Conservation (phyloP, 2,329 filamentous ascomycete genomes). For the Botrytis aclada region DNA sequence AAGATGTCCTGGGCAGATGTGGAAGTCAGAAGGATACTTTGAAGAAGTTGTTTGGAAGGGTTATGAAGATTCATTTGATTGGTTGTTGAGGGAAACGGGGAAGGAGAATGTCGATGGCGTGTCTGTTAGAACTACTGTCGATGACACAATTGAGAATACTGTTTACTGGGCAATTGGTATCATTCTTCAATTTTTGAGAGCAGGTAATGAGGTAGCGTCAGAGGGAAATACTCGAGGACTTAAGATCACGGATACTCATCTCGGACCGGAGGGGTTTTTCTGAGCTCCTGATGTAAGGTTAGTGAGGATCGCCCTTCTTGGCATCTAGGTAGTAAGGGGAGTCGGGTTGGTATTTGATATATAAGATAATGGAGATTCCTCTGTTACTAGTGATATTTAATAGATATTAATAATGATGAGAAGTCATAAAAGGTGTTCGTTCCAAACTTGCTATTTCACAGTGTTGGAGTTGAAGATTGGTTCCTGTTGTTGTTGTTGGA, state of each 20-base stretch:
- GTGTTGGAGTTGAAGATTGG: not conserved
- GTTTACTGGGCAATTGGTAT: conserved; percentile 25
- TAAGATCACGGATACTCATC: not conserved
- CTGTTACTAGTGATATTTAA: not conserved
- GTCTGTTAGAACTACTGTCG: conserved; percentile 15
- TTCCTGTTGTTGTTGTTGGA: not conserved
- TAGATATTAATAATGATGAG: not conserved
- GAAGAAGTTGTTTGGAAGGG: conserved; percentile 32
- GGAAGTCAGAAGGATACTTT: conserved; percentile 36
- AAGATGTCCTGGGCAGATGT: conserved; percentile 30
- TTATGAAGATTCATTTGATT: conserved; percentile 23
- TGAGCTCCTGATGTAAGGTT: not conserved
- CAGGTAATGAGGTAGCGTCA: not conserved
- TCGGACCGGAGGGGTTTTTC: not conserved
- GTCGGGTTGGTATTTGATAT: not conserved
- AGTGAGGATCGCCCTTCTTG: not conserved
- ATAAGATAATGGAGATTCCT: not conserved
- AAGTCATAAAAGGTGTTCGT: not conserved
- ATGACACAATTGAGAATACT: conserved; percentile 24
- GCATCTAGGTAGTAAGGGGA: not conserved
- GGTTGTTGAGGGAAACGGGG: conserved; percentile 22
- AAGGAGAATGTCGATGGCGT: conserved; percentile 15
- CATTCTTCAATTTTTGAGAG: conserved; percentile 8
- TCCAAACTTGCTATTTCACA: not conserved
- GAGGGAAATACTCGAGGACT: not conserved